Percentiles rank a stretch among this genome's conserved stretches.
Evolutionary conservation across 148 eudicot genomes (phyloP).

Genomic region (Nyssa sinensis): DNA sequence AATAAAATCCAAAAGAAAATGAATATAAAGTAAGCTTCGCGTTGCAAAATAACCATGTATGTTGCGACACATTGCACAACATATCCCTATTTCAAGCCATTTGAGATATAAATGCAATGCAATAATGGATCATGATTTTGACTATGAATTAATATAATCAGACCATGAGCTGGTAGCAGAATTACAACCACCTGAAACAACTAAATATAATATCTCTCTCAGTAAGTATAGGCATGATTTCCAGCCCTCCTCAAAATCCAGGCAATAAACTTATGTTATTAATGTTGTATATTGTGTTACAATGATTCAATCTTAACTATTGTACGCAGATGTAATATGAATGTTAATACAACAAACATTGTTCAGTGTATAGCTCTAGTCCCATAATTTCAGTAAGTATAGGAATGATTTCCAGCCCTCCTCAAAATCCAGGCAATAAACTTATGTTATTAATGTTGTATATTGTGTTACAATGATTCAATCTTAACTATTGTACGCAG

Average conservation of each 20-base stretch:
- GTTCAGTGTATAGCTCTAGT: no score
- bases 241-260: not conserved
- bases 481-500: no score
- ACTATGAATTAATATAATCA: not conserved
- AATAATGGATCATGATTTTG: not conserved
- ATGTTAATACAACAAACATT: no score
- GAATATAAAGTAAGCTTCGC: not conserved
- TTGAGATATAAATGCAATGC: not conserved
- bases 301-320: not conserved
- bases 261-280: not conserved
- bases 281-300: not conserved
- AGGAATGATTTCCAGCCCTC: no score
- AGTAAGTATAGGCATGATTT: not conserved
- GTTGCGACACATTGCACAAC: not conserved
- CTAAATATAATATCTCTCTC: not conserved
- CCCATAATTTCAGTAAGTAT: no score
- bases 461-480: no score
- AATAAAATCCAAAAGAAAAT: constrained; percentile 12
- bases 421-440: not conserved
- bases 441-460: no score
- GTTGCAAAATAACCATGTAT: not conserved
- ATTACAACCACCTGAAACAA: not conserved
- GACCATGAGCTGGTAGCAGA: not conserved
- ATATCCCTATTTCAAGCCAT: not conserved
- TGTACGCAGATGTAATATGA: not conserved